Percentiles rank a stretch among this genome's conserved stretches.
Conservation (phyloP, 164 flowering plant genomes). For the Vitis cinerea region DNA sequence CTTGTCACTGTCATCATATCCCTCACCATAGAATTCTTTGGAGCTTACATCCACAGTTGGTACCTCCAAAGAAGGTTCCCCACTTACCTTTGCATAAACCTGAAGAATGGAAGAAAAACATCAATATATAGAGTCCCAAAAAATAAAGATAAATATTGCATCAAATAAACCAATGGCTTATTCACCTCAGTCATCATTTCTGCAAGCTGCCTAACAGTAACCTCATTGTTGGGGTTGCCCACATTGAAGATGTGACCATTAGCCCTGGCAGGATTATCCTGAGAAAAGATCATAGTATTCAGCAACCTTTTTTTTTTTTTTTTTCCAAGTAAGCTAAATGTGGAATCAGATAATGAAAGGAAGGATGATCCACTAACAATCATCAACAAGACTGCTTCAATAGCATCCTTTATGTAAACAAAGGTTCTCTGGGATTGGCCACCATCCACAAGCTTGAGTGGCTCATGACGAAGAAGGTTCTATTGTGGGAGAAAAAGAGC, state of each 20-base stretch:
- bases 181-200: slow-evolving; percentile 89
- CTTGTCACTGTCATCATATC: slow-evolving; percentile 96
- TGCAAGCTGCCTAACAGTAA: slow-evolving; percentile 90
- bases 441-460: slow-evolving; percentile 74
- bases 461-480: slow-evolving; percentile 60
- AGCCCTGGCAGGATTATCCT: slow-evolving; percentile 90
- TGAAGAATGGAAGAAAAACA: slow-evolving; percentile 17
- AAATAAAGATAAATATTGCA: neutral
- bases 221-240: slow-evolving; percentile 92
- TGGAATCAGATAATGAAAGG: neutral
- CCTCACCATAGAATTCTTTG: slow-evolving; percentile 94
- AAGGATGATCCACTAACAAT: slow-evolving; percentile 36
- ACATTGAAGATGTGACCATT: slow-evolving; percentile 90
- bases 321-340: neutral
- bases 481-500: slow-evolving; percentile 10
- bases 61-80: slow-evolving; percentile 58
- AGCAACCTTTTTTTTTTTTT: neutral
- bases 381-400: slow-evolving; percentile 72
- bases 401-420: slow-evolving; percentile 67
- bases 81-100: slow-evolving; percentile 89
- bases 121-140: neutral
- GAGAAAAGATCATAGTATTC: slow-evolving; percentile 9
- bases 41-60: slow-evolving; percentile 94
- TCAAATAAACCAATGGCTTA: neutral
- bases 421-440: slow-evolving; percentile 69